A percentile compares a stretch with the other conserved stretches of the same genome.
phyloP scores from a whole-genome alignment of 257 asterid genomes.

The Vinca minor region DNA sequence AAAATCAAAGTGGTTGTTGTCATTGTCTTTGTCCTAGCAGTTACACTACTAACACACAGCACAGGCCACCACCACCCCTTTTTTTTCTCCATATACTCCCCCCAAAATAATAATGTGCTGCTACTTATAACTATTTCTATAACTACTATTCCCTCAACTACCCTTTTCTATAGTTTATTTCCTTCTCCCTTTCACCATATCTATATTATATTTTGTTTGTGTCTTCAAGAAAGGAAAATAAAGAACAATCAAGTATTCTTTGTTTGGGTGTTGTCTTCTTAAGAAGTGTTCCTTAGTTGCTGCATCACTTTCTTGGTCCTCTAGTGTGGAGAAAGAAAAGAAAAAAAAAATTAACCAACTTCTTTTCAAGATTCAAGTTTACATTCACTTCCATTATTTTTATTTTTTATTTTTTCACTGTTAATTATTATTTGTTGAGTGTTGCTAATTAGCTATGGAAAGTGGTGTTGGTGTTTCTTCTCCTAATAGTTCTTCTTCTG shows the following conservation, averaged over 20 bases:
- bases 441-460: conserved; percentile 66
- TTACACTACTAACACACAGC: conserved; percentile 29
- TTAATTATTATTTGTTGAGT: no score
- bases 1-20: conserved; percentile 25
- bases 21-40: conserved; percentile 34
- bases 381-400: conserved; percentile 9
- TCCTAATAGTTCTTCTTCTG: conserved; percentile 19
- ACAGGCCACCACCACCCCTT: conserved; percentile 21
- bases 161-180: conserved; percentile 35
- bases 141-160: conserved; percentile 59
- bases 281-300: conserved; percentile 25
- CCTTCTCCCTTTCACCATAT: conserved; percentile 6
- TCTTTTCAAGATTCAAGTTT: conserved; percentile 17
- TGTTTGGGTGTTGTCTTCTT: conserved; percentile 13
- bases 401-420: conserved; percentile 12
- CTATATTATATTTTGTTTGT: background rate
- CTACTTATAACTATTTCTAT: no score
- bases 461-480: conserved; percentile 11
- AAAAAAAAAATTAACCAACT: no score
- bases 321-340: no score
- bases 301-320: conserved; percentile 66
- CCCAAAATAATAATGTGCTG: no score
- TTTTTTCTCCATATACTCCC: conserved; percentile 27
- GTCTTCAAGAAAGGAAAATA: no score
- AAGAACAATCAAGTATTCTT: background rate